Evolutionary conservation across 768 basidiomycete genomes (phyloP).

Genomic region (Chiua virens): DNA sequence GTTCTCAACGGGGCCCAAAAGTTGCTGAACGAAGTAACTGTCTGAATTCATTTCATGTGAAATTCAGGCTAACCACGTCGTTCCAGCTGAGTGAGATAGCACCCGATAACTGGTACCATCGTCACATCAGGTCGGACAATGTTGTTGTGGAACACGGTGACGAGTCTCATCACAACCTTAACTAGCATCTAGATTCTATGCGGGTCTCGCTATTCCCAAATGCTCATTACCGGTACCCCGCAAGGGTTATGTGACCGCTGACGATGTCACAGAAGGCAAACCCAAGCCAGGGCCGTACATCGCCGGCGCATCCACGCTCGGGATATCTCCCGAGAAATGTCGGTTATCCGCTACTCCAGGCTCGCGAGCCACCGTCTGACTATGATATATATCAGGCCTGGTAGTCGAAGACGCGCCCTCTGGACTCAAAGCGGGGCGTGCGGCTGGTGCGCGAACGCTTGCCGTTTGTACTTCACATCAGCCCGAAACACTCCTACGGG

Average conservation of each 20-base stretch:
- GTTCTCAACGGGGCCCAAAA: conserved; percentile 64
- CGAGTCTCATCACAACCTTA: neutral
- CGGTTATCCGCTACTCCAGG: conserved; percentile 14
- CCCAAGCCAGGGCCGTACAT: conserved; percentile 90
- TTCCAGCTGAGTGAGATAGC: conserved; percentile 24
- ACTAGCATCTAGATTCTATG: conserved; percentile 72
- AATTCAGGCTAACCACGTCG: neutral
- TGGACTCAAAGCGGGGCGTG: conserved; percentile 71
- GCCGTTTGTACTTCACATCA: conserved; percentile 84
- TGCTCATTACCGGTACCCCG: conserved; percentile 60
- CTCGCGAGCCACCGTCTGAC: neutral
- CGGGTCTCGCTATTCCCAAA: conserved; percentile 62
- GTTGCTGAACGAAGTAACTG: conserved; percentile 53
- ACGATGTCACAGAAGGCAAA: conserved; percentile 67
- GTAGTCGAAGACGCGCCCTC: conserved; percentile 91
- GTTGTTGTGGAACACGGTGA: neutral
- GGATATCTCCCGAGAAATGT: conserved; percentile 60
- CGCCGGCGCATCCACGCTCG: conserved; percentile 59
- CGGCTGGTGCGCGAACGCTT: conserved; percentile 73
- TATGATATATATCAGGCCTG: conserved; percentile 49
- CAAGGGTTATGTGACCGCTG: conserved; percentile 68
- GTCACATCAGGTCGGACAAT: conserved; percentile 65
- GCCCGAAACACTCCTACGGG: conserved; percentile 50
- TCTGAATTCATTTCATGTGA: neutral
- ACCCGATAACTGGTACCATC: conserved; percentile 68